These are phyloP conservation scores for Thelonectria discophora DNA, from an alignment of 2,329 filamentous ascomycete genomes.

Conservation along the genomic window DNA sequence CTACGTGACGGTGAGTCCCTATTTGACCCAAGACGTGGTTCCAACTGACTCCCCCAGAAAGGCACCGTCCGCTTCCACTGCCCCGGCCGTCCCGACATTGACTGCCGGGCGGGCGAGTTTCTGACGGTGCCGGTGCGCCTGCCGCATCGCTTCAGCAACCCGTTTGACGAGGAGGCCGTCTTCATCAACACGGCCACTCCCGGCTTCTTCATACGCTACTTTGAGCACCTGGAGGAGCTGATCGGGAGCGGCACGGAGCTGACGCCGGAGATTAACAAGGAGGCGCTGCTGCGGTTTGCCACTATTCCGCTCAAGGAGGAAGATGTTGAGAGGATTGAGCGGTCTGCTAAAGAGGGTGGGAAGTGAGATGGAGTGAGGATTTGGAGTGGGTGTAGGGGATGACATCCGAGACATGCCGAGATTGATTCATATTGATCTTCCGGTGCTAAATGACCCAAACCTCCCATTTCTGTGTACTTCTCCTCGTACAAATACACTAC, in stretches of 20 bases:
- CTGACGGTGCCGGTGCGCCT: slow-evolving; percentile 36
- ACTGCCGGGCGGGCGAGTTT: slow-evolving; percentile 35
- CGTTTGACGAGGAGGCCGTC: slow-evolving; percentile 36
- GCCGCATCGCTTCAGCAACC: slow-evolving; percentile 40
- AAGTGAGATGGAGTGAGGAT: not conserved
- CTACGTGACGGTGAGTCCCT: slow-evolving; percentile 27
- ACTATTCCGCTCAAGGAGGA: slow-evolving; percentile 28
- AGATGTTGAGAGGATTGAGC: slow-evolving; percentile 29
- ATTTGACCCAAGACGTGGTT: too few species aligned
- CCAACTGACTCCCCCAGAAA: slow-evolving; percentile 18
- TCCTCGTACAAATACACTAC: too few species aligned
- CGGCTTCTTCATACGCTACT: slow-evolving; percentile 36
- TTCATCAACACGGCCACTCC: slow-evolving; percentile 38
- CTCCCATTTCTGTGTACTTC: too few species aligned
- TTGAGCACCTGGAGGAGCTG: slow-evolving; percentile 33
- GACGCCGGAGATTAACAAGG: slow-evolving; percentile 30
- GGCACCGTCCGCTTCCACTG: slow-evolving; percentile 36
- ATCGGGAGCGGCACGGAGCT: slow-evolving; percentile 31
- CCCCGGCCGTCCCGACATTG: slow-evolving; percentile 31
- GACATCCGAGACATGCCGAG: too few species aligned
- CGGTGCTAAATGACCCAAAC: too few species aligned
- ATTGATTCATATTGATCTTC: too few species aligned
- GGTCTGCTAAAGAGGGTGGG: not conserved
- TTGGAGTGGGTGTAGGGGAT: too few species aligned
- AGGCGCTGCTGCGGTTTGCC: slow-evolving; percentile 30